Evolutionary conservation across 306 rosid species (phyloP).

Genomic region (Albizia julibrissin): DNA sequence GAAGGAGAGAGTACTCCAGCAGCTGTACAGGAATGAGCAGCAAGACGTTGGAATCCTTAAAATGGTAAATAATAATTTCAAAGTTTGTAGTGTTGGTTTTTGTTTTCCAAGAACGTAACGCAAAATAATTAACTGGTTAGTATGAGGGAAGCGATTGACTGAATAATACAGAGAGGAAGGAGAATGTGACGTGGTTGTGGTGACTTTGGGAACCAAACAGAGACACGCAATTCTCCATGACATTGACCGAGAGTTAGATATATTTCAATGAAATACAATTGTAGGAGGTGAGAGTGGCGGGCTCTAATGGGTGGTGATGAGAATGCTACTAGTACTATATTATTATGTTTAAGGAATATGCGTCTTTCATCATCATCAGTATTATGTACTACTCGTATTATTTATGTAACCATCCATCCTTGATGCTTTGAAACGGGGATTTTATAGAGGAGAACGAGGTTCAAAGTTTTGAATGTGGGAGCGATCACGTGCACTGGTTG

Average conservation of each 20-base stretch:
- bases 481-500: background rate
- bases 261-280: background rate
- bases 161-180: too few species aligned
- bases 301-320: background rate
- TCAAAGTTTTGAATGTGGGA: background rate
- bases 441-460: background rate
- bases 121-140: too few species aligned
- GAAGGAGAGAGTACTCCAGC: too few species aligned
- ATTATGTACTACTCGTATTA: too few species aligned
- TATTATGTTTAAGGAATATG: background rate
- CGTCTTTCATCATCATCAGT: background rate
- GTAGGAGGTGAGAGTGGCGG: background rate
- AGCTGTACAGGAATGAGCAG: background rate
- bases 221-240: background rate
- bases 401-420: too few species aligned
- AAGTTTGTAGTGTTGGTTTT: background rate
- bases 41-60: background rate
- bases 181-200: background rate
- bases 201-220: background rate
- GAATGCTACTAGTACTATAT: too few species aligned
- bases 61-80: background rate
- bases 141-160: background rate
- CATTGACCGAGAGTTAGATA: background rate
- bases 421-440: background rate
- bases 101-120: too few species aligned